Evolutionary conservation across 352 stramenopile genomes (phyloP).

Genomic region (Phytophthora foliorum): DNA sequence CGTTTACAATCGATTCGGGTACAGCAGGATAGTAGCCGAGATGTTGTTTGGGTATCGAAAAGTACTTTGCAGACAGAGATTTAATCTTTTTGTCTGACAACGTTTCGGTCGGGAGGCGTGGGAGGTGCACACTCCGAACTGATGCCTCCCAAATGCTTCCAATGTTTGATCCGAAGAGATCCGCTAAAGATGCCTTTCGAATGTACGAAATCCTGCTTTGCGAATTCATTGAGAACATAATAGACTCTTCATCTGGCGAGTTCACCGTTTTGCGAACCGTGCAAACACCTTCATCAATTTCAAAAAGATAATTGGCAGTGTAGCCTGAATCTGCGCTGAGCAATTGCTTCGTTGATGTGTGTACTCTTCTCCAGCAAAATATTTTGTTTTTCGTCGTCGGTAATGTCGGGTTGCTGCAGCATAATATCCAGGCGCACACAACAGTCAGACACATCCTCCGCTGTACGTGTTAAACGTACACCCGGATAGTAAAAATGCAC

Average conservation of each 20-base stretch:
- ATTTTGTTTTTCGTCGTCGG: background rate
- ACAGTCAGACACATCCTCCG: slow-evolving; percentile 16
- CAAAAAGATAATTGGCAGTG: slow-evolving; percentile 17
- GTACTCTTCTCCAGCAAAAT: slow-evolving; percentile 12
- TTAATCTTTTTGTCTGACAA: slow-evolving; percentile 8
- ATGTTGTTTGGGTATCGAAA: slow-evolving; percentile 10
- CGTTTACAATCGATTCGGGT: background rate
- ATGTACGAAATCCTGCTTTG: background rate
- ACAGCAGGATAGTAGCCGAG: slow-evolving; percentile 1
- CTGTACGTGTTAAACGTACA: slow-evolving; percentile 12
- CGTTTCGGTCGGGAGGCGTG: slow-evolving; percentile 1
- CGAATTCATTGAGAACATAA: slow-evolving; percentile 13
- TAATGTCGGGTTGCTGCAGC: slow-evolving; percentile 8
- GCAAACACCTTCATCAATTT: slow-evolving; percentile 18
- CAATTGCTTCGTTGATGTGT: slow-evolving; percentile 10
- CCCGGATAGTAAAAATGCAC: too few species aligned
- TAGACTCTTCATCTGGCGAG: slow-evolving; percentile 5
- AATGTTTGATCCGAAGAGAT: slow-evolving; percentile 8
- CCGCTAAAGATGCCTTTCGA: background rate
- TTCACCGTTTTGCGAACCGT: slow-evolving; percentile 9
- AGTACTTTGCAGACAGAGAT: slow-evolving; percentile 17
- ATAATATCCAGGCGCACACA: slow-evolving; percentile 12
- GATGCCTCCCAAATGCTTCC: slow-evolving; percentile 13
- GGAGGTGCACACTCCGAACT: background rate
- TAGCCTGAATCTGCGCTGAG: slow-evolving; percentile 7